These are phyloP conservation scores for Populus euphratica DNA, from an alignment of 345 rosid species.

Conservation along the genomic window DNA sequence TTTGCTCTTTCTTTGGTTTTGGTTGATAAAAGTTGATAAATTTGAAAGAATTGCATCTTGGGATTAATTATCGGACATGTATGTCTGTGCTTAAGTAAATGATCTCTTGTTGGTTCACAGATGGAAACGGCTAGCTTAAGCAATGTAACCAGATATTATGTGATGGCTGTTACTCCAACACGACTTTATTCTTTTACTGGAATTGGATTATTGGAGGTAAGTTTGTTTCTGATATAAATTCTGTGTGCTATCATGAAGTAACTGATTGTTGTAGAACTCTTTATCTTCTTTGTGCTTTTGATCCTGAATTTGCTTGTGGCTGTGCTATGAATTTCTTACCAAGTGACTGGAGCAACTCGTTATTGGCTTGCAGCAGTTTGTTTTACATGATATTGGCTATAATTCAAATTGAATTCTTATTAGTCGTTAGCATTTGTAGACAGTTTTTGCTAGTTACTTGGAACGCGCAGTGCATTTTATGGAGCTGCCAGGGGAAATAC, in stretches of 20 bases:
- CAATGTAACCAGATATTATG: conserved; percentile 79
- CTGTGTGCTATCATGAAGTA: too few relatives aligned
- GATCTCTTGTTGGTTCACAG: conserved; percentile 33
- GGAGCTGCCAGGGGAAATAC: conserved; percentile 99
- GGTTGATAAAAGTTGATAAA: not conserved
- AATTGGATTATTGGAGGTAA: conserved; percentile 83
- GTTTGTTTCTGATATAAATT: conserved; percentile 16
- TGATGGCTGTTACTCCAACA: conserved; percentile 99
- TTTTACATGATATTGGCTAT: not conserved
- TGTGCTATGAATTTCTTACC: conserved; percentile 4
- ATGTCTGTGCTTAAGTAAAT: not conserved
- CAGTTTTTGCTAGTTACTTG: conserved; percentile 78
- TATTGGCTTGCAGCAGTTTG: not conserved
- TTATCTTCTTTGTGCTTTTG: not conserved
- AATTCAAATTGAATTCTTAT: conserved; percentile 2
- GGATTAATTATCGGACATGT: not conserved
- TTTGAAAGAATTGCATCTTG: not conserved
- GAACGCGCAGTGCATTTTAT: conserved; percentile 97
- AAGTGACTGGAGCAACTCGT: not conserved
- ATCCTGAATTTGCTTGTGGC: conserved; percentile 5
- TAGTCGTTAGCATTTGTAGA: conserved; percentile 39
- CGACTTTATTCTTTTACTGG: conserved; percentile 95
- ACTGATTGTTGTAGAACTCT: too few relatives aligned
- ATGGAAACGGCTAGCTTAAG: conserved; percentile 82
- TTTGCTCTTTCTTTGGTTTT: conserved; percentile 9